phyloP scores from a whole-genome alignment of 257 asterid genomes.

The Jaltomata sinuosa region DNA sequence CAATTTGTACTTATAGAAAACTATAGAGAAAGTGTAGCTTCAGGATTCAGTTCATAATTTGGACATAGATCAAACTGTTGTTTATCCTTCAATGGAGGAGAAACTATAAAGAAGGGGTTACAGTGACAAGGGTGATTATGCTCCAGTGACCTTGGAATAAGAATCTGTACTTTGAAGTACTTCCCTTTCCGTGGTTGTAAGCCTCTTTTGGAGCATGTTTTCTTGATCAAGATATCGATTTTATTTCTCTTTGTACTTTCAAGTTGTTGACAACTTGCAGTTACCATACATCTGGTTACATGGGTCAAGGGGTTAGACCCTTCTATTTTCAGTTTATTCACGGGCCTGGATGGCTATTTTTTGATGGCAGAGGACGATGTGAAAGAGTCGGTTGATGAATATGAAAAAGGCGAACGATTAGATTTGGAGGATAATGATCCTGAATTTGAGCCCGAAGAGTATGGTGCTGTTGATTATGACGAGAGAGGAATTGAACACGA shows the following conservation, averaged over 20 bases:
- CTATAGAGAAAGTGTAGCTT: not conserved
- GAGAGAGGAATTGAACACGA: constrained; percentile 80
- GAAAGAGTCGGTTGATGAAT: constrained; percentile 66
- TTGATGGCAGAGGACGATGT: constrained; percentile 51
- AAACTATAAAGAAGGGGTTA: not conserved
- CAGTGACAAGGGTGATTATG: not conserved
- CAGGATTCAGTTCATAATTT: not conserved
- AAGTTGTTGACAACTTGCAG: not conserved
- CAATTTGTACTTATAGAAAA: not conserved
- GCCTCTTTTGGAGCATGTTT: not conserved
- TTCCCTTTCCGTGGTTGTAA: not conserved
- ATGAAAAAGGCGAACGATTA: constrained; percentile 74
- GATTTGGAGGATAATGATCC: constrained; percentile 97
- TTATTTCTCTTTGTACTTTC: not conserved
- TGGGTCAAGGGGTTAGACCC: not conserved
- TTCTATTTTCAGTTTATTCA: constrained; percentile 20
- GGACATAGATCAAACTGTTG: not conserved
- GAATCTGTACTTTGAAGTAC: not conserved
- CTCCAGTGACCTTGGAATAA: not conserved
- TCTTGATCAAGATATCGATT: not conserved
- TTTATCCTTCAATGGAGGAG: not conserved
- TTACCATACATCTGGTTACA: not conserved
- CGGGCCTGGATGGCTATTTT: constrained; percentile 22
- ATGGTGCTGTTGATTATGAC: constrained; percentile 68
- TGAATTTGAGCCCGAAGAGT: constrained; percentile 91